These are phyloP conservation scores for Taiwanofungus camphoratus DNA, from an alignment of 1,284 basidiomycete genomes.

Conservation along the genomic window DNA sequence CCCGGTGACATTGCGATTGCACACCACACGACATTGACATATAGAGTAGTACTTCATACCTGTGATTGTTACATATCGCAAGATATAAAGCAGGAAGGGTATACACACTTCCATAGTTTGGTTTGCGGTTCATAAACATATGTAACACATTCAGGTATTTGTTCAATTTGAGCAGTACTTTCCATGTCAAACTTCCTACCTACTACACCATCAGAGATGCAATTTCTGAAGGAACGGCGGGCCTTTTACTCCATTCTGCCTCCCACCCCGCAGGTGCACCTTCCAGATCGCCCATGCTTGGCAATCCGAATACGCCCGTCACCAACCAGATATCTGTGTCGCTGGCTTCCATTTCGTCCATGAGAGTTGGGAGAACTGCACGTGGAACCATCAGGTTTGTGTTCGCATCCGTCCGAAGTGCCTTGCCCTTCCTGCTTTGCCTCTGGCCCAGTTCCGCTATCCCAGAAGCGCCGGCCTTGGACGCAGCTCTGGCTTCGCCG, in stretches of 20 bases:
- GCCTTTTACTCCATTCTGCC: slow-evolving; percentile 48
- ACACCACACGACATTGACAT: too few species aligned
- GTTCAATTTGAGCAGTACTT: not conserved
- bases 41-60: too few species aligned
- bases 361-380: slow-evolving; percentile 60
- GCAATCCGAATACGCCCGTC: slow-evolving; percentile 66
- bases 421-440: slow-evolving; percentile 34
- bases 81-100: too few species aligned
- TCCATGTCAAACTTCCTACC: not conserved
- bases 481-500: slow-evolving; percentile 47
- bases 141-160: not conserved
- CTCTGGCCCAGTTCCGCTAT: slow-evolving; percentile 43
- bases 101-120: too few species aligned
- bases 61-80: too few species aligned
- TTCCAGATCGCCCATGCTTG: slow-evolving; percentile 33
- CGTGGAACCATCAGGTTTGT: slow-evolving; percentile 67
- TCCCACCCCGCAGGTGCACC: slow-evolving; percentile 45
- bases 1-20: too few species aligned
- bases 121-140: not conserved
- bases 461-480: slow-evolving; percentile 58
- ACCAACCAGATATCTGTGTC: slow-evolving; percentile 50
- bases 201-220: slow-evolving; percentile 23
- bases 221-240: slow-evolving; percentile 38
- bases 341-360: slow-evolving; percentile 40
- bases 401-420: slow-evolving; percentile 68